These are phyloP conservation scores for Protostelium mycophagum DNA, from an alignment of 78 protist species.

Conservation along the genomic window DNA sequence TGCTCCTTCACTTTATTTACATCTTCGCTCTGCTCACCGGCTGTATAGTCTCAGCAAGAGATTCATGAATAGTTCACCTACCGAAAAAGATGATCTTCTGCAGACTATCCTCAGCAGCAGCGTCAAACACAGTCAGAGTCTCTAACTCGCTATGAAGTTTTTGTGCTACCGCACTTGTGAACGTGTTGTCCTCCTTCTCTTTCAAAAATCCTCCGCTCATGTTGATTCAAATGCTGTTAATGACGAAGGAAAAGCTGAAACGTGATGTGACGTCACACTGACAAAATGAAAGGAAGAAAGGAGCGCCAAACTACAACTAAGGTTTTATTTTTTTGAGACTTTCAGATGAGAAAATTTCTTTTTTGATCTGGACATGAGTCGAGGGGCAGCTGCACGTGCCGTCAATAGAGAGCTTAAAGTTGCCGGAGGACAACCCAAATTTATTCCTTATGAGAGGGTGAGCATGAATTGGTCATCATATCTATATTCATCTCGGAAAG, in stretches of 20 bases:
- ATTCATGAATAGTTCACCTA: neutral
- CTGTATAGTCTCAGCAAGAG: neutral
- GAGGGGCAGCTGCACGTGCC: too few species aligned
- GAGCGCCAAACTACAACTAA: too few species aligned
- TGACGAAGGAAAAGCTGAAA: neutral
- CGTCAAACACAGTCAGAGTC: neutral
- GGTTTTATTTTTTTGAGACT: too few species aligned
- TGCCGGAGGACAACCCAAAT: neutral
- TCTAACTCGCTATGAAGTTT: neutral
- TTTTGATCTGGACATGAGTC: too few species aligned
- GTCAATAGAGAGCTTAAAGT: too few species aligned
- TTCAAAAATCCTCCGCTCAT: neutral
- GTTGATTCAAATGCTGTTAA: neutral
- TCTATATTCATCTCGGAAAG: neutral
- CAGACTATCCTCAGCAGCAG: neutral
- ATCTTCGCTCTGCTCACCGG: neutral
- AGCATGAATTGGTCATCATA: neutral
- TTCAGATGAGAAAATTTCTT: too few species aligned
- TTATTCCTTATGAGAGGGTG: neutral
- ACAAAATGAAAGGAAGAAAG: neutral
- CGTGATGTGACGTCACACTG: neutral
- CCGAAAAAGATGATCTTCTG: neutral
- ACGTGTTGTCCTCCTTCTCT: neutral
- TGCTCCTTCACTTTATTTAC: slow-evolving; percentile 39
- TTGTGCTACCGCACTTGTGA: neutral